Conservation (phyloP, 2,329 filamentous ascomycete genomes). For the Gremmenia infestans region DNA sequence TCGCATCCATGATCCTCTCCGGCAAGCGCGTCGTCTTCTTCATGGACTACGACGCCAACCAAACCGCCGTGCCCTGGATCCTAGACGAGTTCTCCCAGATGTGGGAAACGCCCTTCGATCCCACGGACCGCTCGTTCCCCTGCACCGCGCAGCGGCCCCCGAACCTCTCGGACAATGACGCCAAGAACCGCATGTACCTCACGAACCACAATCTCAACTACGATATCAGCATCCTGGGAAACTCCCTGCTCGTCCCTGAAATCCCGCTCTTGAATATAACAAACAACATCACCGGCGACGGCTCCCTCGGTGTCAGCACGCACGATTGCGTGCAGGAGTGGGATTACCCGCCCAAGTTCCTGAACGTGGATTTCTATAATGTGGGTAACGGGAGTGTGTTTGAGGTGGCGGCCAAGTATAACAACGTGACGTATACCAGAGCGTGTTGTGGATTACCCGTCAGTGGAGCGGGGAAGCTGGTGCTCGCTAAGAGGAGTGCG, state of each 20-base stretch:
- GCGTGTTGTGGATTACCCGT: constrained; percentile 50
- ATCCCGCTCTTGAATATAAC: constrained; percentile 65
- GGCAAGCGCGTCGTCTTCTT: constrained; percentile 73
- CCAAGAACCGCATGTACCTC: constrained; percentile 65
- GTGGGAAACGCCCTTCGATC: constrained; percentile 80
- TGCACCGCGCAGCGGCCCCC: constrained; percentile 77
- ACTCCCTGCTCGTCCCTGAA: constrained; percentile 65
- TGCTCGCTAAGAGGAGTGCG: constrained; percentile 8
- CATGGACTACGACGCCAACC: constrained; percentile 77
- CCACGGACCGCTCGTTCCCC: constrained; percentile 58
- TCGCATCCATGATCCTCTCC: constrained; percentile 68
- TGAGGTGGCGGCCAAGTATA: constrained; percentile 63
- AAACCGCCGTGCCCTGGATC: constrained; percentile 73
- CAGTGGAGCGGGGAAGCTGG: constrained; percentile 21
- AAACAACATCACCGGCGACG: constrained; percentile 60
- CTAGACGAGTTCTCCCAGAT: constrained; percentile 83
- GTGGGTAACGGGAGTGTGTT: constrained; percentile 65
- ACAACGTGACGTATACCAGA: constrained; percentile 65
- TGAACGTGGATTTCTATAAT: constrained; percentile 86
- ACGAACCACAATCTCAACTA: constrained; percentile 90
- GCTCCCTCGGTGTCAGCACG: constrained; percentile 61
- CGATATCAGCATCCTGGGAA: constrained; percentile 62
- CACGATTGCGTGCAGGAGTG: constrained; percentile 58
- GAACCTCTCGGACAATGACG: constrained; percentile 47
- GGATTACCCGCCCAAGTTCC: constrained; percentile 67